Conservation (phyloP, 495 filamentous ascomycete species). For the Xylaria grammica region DNA sequence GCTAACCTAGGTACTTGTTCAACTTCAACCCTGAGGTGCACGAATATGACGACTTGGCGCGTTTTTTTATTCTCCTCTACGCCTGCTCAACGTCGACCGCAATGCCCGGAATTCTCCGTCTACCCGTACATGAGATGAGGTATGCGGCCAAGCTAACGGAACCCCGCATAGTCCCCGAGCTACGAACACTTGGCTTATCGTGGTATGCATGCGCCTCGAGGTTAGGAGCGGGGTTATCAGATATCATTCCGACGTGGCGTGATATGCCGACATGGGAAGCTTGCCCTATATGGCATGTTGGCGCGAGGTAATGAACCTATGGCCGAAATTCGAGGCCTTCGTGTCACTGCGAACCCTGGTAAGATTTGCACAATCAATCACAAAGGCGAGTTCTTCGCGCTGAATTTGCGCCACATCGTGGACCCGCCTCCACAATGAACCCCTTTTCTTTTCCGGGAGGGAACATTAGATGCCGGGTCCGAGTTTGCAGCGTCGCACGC, state of each 20-base stretch:
- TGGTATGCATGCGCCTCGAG: background rate
- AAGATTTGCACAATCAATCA: constrained; percentile 65
- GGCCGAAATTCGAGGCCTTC: constrained; percentile 1
- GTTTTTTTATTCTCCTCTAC: constrained; percentile 6
- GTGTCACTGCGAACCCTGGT: constrained; percentile 48
- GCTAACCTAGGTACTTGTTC: constrained; percentile 2
- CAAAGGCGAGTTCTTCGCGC: constrained; percentile 61
- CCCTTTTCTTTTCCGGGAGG: constrained; percentile 69
- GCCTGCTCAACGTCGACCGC: background rate
- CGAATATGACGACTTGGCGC: constrained; percentile 2
- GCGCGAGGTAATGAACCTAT: constrained; percentile 8
- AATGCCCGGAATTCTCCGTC: constrained; percentile 1
- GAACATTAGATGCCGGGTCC: constrained; percentile 62
- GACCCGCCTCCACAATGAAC: constrained; percentile 68
- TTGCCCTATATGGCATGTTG: background rate
- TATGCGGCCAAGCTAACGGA: constrained; percentile 6
- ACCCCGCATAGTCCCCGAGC: background rate
- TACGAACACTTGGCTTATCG: constrained; percentile 3
- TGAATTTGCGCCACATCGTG: constrained; percentile 58
- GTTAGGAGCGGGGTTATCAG: constrained; percentile 1
- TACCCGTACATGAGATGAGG: constrained; percentile 4
- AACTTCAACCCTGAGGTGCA: constrained; percentile 5
- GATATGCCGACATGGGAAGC: constrained; percentile 8
- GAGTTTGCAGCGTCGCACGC: constrained; percentile 66
- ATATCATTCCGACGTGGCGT: constrained; percentile 4